phyloP scores from a whole-genome alignment of 345 rosid genomes.

The Gynandropsis gynandra region DNA sequence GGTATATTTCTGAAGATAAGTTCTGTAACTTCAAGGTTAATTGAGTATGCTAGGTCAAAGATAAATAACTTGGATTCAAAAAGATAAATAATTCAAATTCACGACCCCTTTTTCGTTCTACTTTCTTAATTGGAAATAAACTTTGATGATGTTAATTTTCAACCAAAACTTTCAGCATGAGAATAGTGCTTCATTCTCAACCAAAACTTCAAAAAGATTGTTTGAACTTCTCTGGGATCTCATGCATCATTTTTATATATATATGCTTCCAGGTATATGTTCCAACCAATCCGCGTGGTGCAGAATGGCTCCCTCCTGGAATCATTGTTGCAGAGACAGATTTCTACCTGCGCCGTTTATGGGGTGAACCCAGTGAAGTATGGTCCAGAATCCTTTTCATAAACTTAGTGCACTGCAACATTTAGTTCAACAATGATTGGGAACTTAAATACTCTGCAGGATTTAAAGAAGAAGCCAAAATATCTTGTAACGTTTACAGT shows the following conservation, averaged over 20 bases:
- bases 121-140: too few relatives aligned
- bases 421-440: slow-evolving; percentile 1
- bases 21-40: not conserved
- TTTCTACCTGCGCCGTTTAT: slow-evolving; percentile 69
- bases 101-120: not conserved
- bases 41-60: slow-evolving; percentile 1
- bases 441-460: slow-evolving; percentile 38
- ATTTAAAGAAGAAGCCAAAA: slow-evolving; percentile 63
- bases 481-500: slow-evolving; percentile 81
- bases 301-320: slow-evolving; percentile 80
- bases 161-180: too few relatives aligned
- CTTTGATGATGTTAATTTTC: too few relatives aligned
- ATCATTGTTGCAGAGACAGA: slow-evolving; percentile 74
- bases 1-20: slow-evolving; percentile 30
- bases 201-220: too few relatives aligned
- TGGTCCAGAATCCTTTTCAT: slow-evolving; percentile 9
- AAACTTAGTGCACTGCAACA: not conserved
- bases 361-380: slow-evolving; percentile 94
- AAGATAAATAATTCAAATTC: not conserved
- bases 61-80: not conserved
- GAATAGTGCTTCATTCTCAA: too few relatives aligned
- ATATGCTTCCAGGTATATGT: slow-evolving; percentile 50
- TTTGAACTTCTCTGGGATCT: too few relatives aligned
- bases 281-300: slow-evolving; percentile 84
- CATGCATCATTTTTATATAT: not conserved